phyloP scores from a whole-genome alignment of 345 rosid genomes.

The Syzygium oleosum region DNA sequence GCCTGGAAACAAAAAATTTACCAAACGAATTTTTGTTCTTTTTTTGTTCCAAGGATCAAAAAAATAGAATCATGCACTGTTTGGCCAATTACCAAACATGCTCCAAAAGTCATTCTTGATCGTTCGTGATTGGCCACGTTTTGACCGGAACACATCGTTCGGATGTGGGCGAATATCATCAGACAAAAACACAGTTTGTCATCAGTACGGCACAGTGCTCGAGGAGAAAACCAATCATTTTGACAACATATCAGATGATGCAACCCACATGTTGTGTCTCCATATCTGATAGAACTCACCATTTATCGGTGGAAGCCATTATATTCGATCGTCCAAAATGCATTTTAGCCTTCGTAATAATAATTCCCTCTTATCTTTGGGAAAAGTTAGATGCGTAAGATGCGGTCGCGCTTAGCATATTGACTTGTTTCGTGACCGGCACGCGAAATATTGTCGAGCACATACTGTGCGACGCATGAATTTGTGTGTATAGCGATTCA shows the following conservation, averaged over 20 bases:
- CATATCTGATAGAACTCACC: background rate
- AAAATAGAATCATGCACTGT: too few species aligned
- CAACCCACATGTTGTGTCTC: background rate
- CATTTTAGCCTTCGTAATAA: background rate
- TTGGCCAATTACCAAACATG: too few species aligned
- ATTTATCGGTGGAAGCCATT: background rate
- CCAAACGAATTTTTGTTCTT: too few species aligned
- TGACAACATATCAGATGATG: background rate
- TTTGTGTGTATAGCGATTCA: background rate
- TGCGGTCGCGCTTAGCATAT: too few species aligned
- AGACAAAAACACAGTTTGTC: background rate
- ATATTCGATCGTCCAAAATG: background rate
- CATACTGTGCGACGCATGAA: background rate
- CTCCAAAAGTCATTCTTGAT: background rate
- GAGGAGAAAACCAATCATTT: background rate
- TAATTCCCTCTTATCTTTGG: background rate
- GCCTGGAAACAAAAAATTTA: too few species aligned
- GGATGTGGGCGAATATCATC: background rate
- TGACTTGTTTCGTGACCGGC: accelerated
- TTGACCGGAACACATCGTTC: background rate
- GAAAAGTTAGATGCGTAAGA: background rate
- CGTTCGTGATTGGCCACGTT: background rate
- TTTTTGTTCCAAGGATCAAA: too few species aligned
- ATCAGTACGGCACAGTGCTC: background rate
- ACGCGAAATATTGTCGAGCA: background rate